These are phyloP conservation scores for Aspergillus cristatus DNA, from an alignment of 495 filamentous ascomycete species.

Conservation along the genomic window DNA sequence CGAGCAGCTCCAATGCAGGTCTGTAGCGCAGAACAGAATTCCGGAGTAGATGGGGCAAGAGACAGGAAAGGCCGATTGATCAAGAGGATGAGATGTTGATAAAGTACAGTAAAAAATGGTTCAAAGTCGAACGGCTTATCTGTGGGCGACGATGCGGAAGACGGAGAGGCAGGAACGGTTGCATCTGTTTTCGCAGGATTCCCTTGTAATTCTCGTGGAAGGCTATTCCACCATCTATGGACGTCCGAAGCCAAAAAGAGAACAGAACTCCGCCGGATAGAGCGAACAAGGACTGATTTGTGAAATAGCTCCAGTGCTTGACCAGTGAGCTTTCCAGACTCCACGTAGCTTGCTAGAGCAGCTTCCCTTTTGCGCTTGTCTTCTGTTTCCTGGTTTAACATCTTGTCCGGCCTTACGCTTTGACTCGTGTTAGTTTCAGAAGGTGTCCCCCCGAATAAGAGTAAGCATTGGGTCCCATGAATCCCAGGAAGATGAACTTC, in stretches of 20 bases:
- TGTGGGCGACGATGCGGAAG: neutral
- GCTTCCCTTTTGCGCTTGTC: conserved; percentile 17
- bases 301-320: conserved; percentile 33
- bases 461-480: neutral
- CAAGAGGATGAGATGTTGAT: conserved; percentile 63
- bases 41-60: conserved; percentile 21
- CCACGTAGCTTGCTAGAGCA: conserved; percentile 29
- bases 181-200: neutral
- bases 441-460: neutral
- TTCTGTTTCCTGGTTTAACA: neutral
- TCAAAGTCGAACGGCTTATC: conserved; percentile 26
- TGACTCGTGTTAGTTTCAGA: too few relatives aligned
- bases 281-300: conserved; percentile 31
- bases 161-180: neutral
- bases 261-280: conserved; percentile 25
- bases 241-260: conserved; percentile 32
- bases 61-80: conserved; percentile 40
- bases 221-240: conserved; percentile 38
- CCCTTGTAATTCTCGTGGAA: conserved; percentile 23
- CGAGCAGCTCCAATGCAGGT: conserved; percentile 33
- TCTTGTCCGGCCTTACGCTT: neutral
- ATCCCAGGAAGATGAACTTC: conserved; percentile 21
- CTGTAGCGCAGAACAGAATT: conserved; percentile 32
- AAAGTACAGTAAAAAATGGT: conserved; percentile 46
- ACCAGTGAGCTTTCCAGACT: conserved; percentile 31